These are phyloP conservation scores for Phytophthora brassicae DNA, from an alignment of 352 stramenopile genomes.

Conservation along the genomic window DNA sequence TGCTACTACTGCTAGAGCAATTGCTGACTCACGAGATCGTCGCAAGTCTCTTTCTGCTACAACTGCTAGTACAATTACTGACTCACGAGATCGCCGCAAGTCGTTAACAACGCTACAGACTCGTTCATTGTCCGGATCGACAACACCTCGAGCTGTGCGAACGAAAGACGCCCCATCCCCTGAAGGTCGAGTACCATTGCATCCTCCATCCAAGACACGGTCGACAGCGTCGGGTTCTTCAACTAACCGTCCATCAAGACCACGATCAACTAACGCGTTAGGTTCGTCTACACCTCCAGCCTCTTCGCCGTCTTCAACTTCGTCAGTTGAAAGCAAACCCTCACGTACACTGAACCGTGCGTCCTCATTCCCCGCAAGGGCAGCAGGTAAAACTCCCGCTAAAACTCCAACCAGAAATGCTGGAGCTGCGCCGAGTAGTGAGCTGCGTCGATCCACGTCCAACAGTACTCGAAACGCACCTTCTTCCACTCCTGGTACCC, in stretches of 20 bases:
- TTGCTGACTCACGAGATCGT: conserved; percentile 29
- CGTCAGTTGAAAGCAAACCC: conserved; percentile 19
- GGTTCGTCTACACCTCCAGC: conserved; percentile 21
- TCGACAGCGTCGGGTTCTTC: conserved; percentile 19
- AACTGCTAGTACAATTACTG: conserved; percentile 18
- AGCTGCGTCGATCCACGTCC: conserved; percentile 21
- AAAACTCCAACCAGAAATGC: conserved; percentile 21
- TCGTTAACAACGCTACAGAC: conserved; percentile 49
- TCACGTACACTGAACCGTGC: conserved; percentile 32
- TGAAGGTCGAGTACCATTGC: conserved; percentile 24
- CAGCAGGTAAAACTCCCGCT: conserved; percentile 7
- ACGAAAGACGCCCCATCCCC: conserved; percentile 12
- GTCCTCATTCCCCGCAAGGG: conserved; percentile 10
- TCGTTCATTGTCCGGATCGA: conserved; percentile 25
- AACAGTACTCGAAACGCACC: conserved; percentile 27
- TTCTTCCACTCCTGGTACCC: conserved; percentile 14
- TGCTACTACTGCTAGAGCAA: conserved; percentile 18
- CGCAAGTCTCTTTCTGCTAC: conserved; percentile 47
- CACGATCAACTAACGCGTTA: conserved; percentile 17
- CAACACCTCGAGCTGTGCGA: conserved; percentile 28
- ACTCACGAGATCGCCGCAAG: conserved; percentile 38
- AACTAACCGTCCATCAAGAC: conserved; percentile 29
- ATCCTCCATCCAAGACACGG: conserved; percentile 25
- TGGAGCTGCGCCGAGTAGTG: conserved; percentile 1
- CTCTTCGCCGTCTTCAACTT: conserved; percentile 26